Conservation (phyloP, 139 green algal genomes). For the Zygnema cylindricum region DNA sequence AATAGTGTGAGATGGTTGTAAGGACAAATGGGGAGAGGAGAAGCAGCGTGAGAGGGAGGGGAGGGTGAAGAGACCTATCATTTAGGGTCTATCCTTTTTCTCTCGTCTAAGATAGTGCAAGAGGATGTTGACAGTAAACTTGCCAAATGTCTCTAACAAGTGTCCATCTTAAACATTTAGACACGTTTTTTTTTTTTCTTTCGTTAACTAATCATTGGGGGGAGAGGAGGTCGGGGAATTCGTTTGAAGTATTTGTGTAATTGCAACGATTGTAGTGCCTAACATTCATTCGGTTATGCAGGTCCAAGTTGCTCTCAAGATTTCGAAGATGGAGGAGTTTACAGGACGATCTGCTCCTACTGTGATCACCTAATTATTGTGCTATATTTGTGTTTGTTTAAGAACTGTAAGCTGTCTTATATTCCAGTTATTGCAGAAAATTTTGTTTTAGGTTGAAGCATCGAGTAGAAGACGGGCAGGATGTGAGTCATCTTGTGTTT, state of each 20-base stretch:
- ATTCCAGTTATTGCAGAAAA: constrained; percentile 11
- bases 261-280: neutral
- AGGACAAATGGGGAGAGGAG: too few species aligned
- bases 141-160: neutral
- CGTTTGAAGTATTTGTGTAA: neutral
- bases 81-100: too few species aligned
- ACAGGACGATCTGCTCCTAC: constrained; percentile 94
- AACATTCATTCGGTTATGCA: constrained; percentile 21
- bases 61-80: too few species aligned
- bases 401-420: neutral
- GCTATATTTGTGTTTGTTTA: constrained; percentile 15
- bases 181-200: neutral
- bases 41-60: too few species aligned
- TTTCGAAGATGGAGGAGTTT: constrained; percentile 87
- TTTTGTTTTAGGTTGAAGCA: neutral
- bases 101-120: too few species aligned
- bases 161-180: neutral
- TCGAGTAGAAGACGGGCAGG: too few species aligned
- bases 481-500: too few species aligned
- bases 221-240: too few species aligned
- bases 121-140: too few species aligned
- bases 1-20: too few species aligned
- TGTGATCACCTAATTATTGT: constrained; percentile 99
- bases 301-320: constrained; percentile 79
- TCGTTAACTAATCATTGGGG: neutral